phyloP scores from a whole-genome alignment of 2,329 filamentous ascomycete genomes.

The Colletotrichum sp. region DNA sequence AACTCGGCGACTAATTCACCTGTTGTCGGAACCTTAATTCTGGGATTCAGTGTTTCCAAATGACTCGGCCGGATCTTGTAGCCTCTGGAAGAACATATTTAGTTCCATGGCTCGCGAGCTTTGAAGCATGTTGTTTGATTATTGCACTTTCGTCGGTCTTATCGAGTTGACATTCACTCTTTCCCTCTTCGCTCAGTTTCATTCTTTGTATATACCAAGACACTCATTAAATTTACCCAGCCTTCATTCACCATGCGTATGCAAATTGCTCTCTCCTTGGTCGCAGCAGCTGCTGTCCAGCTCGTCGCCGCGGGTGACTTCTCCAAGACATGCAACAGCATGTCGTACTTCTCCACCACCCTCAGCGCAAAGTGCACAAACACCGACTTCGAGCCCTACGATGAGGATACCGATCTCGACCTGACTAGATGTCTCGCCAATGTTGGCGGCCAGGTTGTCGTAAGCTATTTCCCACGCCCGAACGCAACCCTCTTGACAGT shows the following conservation, averaged over 20 bases:
- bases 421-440: not conserved
- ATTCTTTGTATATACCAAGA: not conserved
- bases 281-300: not conserved
- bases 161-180: not conserved
- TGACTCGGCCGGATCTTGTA: not conserved
- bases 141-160: not conserved
- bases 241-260: not conserved
- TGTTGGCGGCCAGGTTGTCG: not conserved
- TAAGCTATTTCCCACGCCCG: not conserved
- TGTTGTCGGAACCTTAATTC: not conserved
- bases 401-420: not conserved
- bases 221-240: not conserved
- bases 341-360: not conserved
- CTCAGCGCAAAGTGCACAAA: not conserved
- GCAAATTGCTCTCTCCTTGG: not conserved
- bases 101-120: not conserved
- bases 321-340: not conserved
- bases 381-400: not conserved
- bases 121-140: accelerated
- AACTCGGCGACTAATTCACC: not conserved
- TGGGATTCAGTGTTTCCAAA: accelerated
- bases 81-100: not conserved
- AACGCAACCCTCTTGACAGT: accelerated
- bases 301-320: not conserved
- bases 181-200: not conserved